Conservation (phyloP, 1,139 yeast species). For the Diutina rugosa region DNA sequence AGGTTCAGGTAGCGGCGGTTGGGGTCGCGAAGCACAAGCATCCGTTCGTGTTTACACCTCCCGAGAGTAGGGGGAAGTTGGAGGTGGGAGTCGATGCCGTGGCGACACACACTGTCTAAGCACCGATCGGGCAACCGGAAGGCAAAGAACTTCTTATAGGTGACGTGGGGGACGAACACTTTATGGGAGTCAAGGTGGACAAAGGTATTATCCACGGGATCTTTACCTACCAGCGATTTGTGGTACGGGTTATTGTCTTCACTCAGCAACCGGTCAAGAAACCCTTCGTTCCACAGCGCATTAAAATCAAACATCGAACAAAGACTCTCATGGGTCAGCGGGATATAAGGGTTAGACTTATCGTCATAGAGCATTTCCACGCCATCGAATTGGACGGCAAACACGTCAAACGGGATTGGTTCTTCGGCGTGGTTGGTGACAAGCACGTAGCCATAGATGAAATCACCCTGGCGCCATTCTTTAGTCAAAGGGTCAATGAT, state of each 20-base stretch:
- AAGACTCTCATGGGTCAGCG: slow-evolving; percentile 10
- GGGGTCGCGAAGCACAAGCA: slow-evolving; percentile 12
- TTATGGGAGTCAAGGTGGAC: slow-evolving; percentile 16
- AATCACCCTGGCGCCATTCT: neutral
- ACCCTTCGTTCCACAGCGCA: slow-evolving; percentile 29
- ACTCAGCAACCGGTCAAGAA: slow-evolving; percentile 14
- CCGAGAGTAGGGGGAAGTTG: slow-evolving; percentile 27
- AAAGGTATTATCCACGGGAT: slow-evolving; percentile 20
- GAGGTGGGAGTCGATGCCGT: slow-evolving; percentile 21
- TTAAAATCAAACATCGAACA: slow-evolving; percentile 29
- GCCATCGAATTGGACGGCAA: slow-evolving; percentile 8
- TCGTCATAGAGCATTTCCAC: slow-evolving; percentile 6
- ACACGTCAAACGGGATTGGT: slow-evolving; percentile 6
- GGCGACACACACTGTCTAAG: slow-evolving; percentile 22
- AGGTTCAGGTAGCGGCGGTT: slow-evolving; percentile 4
- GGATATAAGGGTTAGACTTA: slow-evolving; percentile 4
- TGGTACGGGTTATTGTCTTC: slow-evolving; percentile 12
- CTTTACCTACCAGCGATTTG: slow-evolving; percentile 5
- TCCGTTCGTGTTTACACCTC: slow-evolving; percentile 13
- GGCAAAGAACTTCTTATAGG: slow-evolving; percentile 28
- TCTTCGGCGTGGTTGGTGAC: neutral
- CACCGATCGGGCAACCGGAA: slow-evolving; percentile 25
- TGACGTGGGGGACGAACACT: slow-evolving; percentile 18
- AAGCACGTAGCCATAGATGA: neutral
- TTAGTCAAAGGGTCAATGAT: neutral